Evolutionary conservation across 352 stramenopile genomes (phyloP).

Genomic region (Pythium guiyangense): DNA sequence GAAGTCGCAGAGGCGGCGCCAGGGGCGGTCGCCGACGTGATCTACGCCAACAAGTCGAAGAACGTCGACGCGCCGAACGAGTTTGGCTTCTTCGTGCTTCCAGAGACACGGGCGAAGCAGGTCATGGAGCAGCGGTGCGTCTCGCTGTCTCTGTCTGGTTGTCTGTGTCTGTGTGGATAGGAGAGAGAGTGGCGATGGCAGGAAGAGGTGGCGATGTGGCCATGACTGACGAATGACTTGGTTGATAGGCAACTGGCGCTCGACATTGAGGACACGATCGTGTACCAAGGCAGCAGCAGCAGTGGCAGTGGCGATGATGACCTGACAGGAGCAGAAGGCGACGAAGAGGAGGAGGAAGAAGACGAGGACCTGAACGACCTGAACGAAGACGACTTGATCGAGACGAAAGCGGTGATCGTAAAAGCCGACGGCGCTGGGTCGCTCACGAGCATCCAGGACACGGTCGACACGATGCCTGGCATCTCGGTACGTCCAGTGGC

Average conservation of each 20-base stretch:
- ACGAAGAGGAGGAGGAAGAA: conserved; percentile 16
- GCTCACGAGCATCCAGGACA: conserved; percentile 82
- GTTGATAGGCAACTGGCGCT: conserved; percentile 53
- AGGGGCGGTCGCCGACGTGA: conserved; percentile 76
- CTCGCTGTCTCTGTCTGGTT: too few relatives aligned
- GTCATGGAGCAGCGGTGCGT: conserved; percentile 69
- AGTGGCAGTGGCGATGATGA: neutral
- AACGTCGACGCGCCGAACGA: conserved; percentile 82
- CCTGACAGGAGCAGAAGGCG: conserved; percentile 7
- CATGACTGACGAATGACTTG: conserved; percentile 4
- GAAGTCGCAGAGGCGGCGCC: conserved; percentile 50
- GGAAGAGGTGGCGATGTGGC: neutral
- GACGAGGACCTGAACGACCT: conserved; percentile 23
- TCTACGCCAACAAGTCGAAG: conserved; percentile 76
- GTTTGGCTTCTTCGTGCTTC: conserved; percentile 71
- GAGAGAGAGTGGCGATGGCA: too few relatives aligned
- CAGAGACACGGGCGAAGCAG: conserved; percentile 53
- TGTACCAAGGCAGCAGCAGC: neutral
- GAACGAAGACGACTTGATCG: conserved; percentile 35
- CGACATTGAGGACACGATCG: conserved; percentile 57
- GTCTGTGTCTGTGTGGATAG: too few relatives aligned
- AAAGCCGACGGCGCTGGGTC: conserved; percentile 76
- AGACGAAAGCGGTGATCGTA: conserved; percentile 67
- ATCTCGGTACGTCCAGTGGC: conserved; percentile 48
- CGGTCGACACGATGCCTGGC: conserved; percentile 63